Conservation (phyloP, 2,329 filamentous ascomycete species). For the Penicillium rolfsii region DNA sequence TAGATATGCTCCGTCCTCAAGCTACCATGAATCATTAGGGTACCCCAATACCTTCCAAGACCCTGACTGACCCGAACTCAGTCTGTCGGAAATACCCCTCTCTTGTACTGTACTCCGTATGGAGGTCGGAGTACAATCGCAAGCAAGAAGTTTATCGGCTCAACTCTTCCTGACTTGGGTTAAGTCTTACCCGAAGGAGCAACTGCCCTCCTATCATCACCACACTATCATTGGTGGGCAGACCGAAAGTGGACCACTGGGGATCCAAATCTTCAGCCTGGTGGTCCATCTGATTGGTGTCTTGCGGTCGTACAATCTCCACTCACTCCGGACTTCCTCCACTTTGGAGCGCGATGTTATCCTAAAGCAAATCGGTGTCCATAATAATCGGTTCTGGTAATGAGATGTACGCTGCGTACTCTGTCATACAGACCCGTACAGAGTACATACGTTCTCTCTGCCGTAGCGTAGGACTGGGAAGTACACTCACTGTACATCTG, state of each 20-base stretch:
- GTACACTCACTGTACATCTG: not conserved
- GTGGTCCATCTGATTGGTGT: not conserved
- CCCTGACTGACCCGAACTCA: not conserved
- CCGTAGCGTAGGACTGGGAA: not conserved
- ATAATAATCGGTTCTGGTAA: not conserved
- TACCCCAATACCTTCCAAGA: not conserved
- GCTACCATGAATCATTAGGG: not conserved
- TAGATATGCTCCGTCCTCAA: not conserved
- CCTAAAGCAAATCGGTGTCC: not conserved
- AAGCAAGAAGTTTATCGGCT: not conserved
- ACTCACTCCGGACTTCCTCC: constrained; percentile 7
- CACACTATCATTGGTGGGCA: not conserved
- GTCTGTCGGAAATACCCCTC: not conserved
- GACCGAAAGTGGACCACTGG: not conserved
- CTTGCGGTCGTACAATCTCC: not conserved
- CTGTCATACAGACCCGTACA: not conserved
- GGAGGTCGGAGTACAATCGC: not conserved
- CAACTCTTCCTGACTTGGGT: constrained; percentile 12
- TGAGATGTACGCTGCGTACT: not conserved
- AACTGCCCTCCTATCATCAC: constrained; percentile 11
- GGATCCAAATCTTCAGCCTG: constrained; percentile 23
- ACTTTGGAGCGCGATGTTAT: not conserved
- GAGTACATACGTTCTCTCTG: not conserved
- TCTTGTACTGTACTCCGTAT: too few species aligned
- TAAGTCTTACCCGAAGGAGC: constrained; percentile 12